These are phyloP conservation scores for Boletus reticulatus DNA, from an alignment of 768 basidiomycete genomes.

Conservation along the genomic window DNA sequence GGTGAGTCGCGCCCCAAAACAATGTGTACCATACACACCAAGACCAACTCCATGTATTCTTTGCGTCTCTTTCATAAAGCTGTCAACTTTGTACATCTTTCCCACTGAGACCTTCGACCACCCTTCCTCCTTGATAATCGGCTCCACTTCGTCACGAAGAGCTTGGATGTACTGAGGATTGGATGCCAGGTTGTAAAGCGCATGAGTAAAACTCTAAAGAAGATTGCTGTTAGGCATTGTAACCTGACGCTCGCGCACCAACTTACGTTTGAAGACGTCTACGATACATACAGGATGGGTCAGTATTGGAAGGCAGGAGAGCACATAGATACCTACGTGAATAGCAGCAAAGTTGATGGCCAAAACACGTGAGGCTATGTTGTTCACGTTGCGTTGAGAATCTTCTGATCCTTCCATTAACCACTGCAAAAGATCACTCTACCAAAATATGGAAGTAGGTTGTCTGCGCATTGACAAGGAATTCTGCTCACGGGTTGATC, in stretches of 20 bases:
- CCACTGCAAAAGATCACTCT: conserved; percentile 37
- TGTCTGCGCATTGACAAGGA: not conserved
- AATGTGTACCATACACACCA: conserved; percentile 12
- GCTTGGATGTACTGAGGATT: conserved; percentile 13
- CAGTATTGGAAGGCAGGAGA: not conserved
- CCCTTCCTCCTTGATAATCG: conserved; percentile 10
- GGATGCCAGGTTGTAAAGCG: conserved; percentile 7
- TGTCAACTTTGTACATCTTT: conserved; percentile 20
- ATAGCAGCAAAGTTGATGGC: conserved; percentile 24
- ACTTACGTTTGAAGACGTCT: conserved; percentile 16
- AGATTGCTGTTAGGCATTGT: not conserved
- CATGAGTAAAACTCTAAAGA: conserved; percentile 10
- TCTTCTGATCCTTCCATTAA: conserved; percentile 25
- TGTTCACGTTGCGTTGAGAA: conserved; percentile 5
- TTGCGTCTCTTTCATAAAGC: conserved; percentile 19
- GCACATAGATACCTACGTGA: conserved; percentile 5
- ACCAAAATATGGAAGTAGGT: not conserved
- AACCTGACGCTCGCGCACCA: too few species aligned
- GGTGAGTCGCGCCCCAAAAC: too few species aligned
- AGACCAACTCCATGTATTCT: conserved; percentile 30
- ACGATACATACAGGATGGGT: too few species aligned
- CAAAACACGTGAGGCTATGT: conserved; percentile 23
- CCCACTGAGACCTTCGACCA: conserved; percentile 19
- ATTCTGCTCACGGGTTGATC: not conserved
- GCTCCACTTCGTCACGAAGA: conserved; percentile 17